Evolutionary conservation across 2,329 filamentous ascomycete species (phyloP), one percentile per base, ranked within the genome.

Genomic region (Colletotrichum godetiae): DNA sequence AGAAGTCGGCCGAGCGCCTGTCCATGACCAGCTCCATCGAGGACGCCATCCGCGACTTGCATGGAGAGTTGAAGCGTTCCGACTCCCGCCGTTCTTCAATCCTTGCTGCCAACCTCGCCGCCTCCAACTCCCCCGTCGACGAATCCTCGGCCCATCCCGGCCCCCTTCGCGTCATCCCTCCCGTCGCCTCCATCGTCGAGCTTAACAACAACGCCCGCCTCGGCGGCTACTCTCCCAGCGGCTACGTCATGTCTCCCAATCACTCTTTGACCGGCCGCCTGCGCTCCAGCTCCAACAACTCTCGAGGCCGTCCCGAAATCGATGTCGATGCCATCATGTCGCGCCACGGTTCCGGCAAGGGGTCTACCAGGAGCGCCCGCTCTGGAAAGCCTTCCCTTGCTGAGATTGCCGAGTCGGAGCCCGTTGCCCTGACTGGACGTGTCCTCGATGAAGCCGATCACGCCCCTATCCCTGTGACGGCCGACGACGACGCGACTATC

Each of bases 21-120:
- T 94, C 92, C 77, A 89, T 90, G 84, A 92, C 91, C 69, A 93
- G 92, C 75, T 94, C 93, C 74, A 93, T 95, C 78, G 93, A 93
- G 78, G 90, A 93, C 84, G 93, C 94, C 77, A 95, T 95, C 77
- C 89, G 92, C 72, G 90, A 92, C 78, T 86, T 94, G 76, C 91
- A 94, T 81, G 86, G 90, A 74, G 91, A 94, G 81, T 85, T 93
- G 79, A 94, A 94, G 82, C 88, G 90, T 76, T 90, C 87, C 79
- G 92, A 93, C 79, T 94, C 91, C 79, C 87, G 90, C 74, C 87
- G 89, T 71, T 92, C 91, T 2, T 93, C 91, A 10, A 85, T 91
- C 62, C 85, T 90, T 57, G 90, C 88, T 24, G 85, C 86, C 58
- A 86, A 84, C 67, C 80, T 86, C 74, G 78, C 56, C 76, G 68